Evolutionary conservation across 1,284 basidiomycete species (phyloP).

Genomic region (Papiliotrema nemorosa): DNA sequence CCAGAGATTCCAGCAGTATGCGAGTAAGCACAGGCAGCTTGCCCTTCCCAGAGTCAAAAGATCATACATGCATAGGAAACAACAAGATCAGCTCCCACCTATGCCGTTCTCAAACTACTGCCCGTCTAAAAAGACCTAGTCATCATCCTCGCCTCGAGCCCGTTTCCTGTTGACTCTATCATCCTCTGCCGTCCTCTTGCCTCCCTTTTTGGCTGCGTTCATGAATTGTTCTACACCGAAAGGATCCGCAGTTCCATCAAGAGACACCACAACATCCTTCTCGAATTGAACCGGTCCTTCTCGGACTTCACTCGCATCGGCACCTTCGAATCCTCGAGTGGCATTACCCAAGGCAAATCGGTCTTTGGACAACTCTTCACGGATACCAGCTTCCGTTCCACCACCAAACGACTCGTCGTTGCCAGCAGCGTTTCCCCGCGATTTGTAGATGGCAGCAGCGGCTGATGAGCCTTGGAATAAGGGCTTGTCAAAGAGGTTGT

Average conservation of each 20-base stretch:
- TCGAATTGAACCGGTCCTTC: conserved; percentile 99
- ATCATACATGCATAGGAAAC: background rate
- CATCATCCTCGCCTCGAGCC: conserved; percentile 3
- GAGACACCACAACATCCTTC: conserved; percentile 68
- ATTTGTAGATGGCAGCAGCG: conserved; percentile 96
- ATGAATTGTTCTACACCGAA: conserved; percentile 97
- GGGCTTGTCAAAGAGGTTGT: conserved; percentile 91
- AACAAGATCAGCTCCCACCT: background rate
- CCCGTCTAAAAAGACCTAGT: no score
- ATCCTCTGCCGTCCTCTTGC: conserved; percentile 65
- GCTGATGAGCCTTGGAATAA: conserved; percentile 94
- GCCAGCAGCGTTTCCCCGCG: conserved; percentile 69
- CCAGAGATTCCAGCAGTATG: no score
- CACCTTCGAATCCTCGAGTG: conserved; percentile 69
- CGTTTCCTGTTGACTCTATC: conserved; percentile 11
- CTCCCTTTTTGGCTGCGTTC: conserved; percentile 91
- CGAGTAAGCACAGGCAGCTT: background rate
- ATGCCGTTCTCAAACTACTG: background rate
- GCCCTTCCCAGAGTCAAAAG: background rate
- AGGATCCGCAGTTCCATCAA: conserved; percentile 64
- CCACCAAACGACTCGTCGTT: conserved; percentile 88
- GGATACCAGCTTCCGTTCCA: conserved; percentile 90
- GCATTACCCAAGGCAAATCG: conserved; percentile 88
- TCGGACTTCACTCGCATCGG: conserved; percentile 63
- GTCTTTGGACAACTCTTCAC: conserved; percentile 84